Percentiles rank a stretch among this genome's conserved stretches.
Evolutionary conservation across 805 yeast genomes (phyloP).

Genomic region (Cyberlindnera xylosilytica): DNA sequence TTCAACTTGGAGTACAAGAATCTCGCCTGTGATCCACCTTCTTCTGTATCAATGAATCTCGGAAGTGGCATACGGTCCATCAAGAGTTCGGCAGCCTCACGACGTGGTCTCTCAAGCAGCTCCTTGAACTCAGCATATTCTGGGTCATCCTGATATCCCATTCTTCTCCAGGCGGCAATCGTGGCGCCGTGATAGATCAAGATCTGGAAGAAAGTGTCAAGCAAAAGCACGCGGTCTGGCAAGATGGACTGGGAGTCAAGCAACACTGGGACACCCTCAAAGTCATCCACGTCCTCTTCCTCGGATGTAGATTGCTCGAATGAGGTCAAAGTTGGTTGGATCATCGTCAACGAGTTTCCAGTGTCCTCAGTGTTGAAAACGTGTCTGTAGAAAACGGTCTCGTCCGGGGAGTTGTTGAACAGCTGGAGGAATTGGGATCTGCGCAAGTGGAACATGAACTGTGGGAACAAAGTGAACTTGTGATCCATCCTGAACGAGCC

Average conservation of each 20-base stretch:
- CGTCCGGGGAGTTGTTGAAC: constrained; percentile 98
- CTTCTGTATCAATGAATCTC: constrained; percentile 94
- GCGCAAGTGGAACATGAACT: constrained; percentile 91
- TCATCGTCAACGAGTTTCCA: constrained; percentile 90
- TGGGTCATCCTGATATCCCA: constrained; percentile 87
- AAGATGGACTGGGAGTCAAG: constrained; percentile 90
- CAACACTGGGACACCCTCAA: constrained; percentile 57
- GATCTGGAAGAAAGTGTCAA: constrained; percentile 96
- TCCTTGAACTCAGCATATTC: constrained; percentile 87
- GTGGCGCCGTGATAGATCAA: constrained; percentile 94
- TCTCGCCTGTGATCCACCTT: constrained; percentile 98
- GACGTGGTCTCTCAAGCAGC: constrained; percentile 82
- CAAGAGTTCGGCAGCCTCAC: constrained; percentile 88
- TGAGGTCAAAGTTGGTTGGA: constrained; percentile 92
- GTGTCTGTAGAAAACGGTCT: constrained; percentile 95
- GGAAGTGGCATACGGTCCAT: constrained; percentile 97
- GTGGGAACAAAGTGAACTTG: constrained; percentile 87
- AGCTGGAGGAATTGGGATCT: constrained; percentile 95
- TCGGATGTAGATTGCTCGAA: constrained; percentile 85
- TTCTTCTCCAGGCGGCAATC: constrained; percentile 94
- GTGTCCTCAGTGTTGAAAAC: constrained; percentile 88
- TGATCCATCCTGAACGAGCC: constrained; percentile 78
- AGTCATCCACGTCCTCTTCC: constrained; percentile 27
- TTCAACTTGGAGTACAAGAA: constrained; percentile 92
- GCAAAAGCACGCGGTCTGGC: constrained; percentile 79